phyloP scores from a whole-genome alignment of 345 rosid species.

The Moricandia moricandioides region DNA sequence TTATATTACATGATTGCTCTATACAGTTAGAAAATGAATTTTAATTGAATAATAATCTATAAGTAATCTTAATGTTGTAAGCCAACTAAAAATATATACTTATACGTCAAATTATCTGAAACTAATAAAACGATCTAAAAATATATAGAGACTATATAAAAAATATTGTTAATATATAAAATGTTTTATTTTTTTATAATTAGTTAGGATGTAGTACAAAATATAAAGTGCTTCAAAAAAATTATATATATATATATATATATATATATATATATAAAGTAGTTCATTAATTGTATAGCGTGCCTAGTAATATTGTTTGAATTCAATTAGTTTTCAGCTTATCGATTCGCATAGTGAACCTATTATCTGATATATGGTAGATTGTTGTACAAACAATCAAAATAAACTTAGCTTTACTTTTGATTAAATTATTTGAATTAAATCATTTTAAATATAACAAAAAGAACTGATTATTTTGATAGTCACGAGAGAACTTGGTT shows the following conservation, averaged over 20 bases:
- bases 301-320: background rate
- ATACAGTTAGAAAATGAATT: no score
- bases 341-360: background rate
- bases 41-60: background rate
- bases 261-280: no score
- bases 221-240: no score
- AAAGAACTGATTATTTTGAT: background rate
- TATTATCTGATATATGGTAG: background rate
- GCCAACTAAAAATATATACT: background rate
- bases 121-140: no score
- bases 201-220: no score
- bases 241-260: no score
- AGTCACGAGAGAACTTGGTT: slow-evolving; percentile 15
- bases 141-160: no score
- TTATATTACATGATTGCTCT: background rate
- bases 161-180: no score
- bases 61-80: background rate
- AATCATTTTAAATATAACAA: background rate
- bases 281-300: background rate
- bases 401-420: background rate
- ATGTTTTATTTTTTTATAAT: no score
- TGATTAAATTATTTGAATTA: background rate
- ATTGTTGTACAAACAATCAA: background rate
- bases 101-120: background rate
- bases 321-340: background rate